These are phyloP conservation scores for Pseudomassariella vexata DNA, from an alignment of 2,329 filamentous ascomycete species.

Conservation along the genomic window DNA sequence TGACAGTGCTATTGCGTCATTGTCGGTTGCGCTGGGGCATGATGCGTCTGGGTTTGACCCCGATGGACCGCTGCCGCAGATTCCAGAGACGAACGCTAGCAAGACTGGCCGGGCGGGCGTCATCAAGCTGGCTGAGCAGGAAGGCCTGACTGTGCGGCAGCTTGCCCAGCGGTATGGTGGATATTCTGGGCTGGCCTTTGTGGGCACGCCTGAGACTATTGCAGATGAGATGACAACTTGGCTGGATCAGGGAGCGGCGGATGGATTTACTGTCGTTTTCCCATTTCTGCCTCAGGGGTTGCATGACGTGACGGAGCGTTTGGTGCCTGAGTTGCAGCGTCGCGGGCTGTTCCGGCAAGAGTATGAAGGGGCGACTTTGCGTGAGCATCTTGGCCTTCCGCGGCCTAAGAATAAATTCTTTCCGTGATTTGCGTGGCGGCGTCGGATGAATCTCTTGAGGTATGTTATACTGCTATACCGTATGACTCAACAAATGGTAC, in stretches of 20 bases:
- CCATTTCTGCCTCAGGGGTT: constrained; percentile 45
- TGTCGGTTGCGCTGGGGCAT: constrained; percentile 40
- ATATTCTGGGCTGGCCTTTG: constrained; percentile 43
- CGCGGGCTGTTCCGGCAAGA: constrained; percentile 45
- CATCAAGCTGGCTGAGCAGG: constrained; percentile 36
- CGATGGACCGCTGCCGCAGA: constrained; percentile 38
- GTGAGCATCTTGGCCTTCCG: constrained; percentile 48
- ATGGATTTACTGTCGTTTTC: constrained; percentile 46
- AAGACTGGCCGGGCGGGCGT: constrained; percentile 39
- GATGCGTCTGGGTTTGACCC: constrained; percentile 43
- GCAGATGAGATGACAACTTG: constrained; percentile 43
- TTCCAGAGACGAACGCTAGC: constrained; percentile 49
- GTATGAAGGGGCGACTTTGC: constrained; percentile 44
- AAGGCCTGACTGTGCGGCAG: constrained; percentile 43
- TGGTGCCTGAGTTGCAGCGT: constrained; percentile 45
- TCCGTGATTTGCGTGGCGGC: no score
- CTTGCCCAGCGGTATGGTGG: constrained; percentile 44
- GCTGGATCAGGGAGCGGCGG: constrained; percentile 40
- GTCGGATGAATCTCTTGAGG: no score
- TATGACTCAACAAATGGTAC: no score
- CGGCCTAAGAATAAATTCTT: constrained; percentile 36
- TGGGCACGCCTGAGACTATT: constrained; percentile 41
- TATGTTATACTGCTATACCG: no score
- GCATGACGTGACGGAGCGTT: constrained; percentile 37
- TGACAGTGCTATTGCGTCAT: constrained; percentile 45